phyloP scores from a whole-genome alignment of 129 eudicot genomes.

The Flaveria bidentis region DNA sequence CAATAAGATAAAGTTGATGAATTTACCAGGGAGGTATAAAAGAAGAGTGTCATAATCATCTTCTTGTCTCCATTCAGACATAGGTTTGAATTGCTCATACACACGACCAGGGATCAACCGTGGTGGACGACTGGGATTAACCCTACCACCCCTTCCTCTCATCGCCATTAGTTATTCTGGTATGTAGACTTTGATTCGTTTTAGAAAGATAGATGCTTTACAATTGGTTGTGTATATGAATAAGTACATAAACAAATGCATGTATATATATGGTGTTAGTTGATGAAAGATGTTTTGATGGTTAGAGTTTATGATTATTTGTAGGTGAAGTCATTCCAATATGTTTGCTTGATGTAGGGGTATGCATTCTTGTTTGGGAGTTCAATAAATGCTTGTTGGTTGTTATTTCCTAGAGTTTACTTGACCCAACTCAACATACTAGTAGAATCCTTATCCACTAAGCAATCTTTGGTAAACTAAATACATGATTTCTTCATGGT shows the following conservation, averaged over 20 bases:
- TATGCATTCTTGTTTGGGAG: constrained; percentile 30
- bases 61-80: constrained; percentile 62
- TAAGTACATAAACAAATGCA: neutral
- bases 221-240: neutral
- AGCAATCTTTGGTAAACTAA: constrained; percentile 5
- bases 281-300: constrained; percentile 11
- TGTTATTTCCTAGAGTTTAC: constrained; percentile 27
- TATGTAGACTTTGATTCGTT: constrained; percentile 2
- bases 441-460: constrained; percentile 9
- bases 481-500: neutral
- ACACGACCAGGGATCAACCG: constrained; percentile 30
- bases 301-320: constrained; percentile 18
- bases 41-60: constrained; percentile 45
- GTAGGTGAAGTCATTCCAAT: constrained; percentile 29
- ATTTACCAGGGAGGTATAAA: constrained; percentile 65
- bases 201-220: neutral
- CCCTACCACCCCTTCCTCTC: constrained; percentile 50
- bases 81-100: constrained; percentile 62
- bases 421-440: constrained; percentile 21
- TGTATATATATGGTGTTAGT: neutral
- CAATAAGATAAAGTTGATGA: neutral
- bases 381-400: constrained; percentile 22
- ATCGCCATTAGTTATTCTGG: constrained; percentile 49
- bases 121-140: constrained; percentile 29
- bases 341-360: constrained; percentile 30